Conservation (phyloP, 2,329 filamentous ascomycete species). For the Dothideomycetidae sp. region DNA sequence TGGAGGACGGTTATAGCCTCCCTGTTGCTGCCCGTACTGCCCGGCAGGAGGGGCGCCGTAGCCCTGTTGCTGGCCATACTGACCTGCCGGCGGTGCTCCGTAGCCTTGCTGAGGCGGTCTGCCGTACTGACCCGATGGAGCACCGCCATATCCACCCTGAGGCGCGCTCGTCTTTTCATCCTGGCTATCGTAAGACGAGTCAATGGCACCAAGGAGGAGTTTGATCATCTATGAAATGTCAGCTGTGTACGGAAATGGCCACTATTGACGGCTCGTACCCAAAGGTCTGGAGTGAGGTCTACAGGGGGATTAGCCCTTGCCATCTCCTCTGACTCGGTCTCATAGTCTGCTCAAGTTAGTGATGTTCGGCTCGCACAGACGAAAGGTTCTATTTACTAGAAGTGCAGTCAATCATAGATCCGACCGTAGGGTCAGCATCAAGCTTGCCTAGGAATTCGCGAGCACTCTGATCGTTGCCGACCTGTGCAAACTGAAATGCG, state of each 20-base stretch:
- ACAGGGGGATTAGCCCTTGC: slow-evolving; percentile 45
- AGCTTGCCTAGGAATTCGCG: slow-evolving; percentile 49
- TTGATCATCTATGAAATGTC: slow-evolving; percentile 38
- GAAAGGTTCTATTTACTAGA: slow-evolving; percentile 42
- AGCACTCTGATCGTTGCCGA: slow-evolving; percentile 51
- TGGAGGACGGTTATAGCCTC: slow-evolving; percentile 16
- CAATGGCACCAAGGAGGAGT: slow-evolving; percentile 52
- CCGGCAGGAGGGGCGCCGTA: slow-evolving; percentile 18
- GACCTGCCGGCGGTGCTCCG: slow-evolving; percentile 20
- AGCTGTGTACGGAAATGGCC: background rate
- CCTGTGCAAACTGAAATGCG: slow-evolving; percentile 54
- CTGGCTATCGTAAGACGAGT: slow-evolving; percentile 50
- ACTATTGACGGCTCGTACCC: slow-evolving; percentile 27
- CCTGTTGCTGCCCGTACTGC: slow-evolving; percentile 15
- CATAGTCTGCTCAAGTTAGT: slow-evolving; percentile 37
- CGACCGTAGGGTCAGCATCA: slow-evolving; percentile 49
- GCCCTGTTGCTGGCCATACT: slow-evolving; percentile 17
- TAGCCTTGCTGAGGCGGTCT: slow-evolving; percentile 20
- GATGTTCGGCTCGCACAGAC: background rate
- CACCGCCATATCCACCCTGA: slow-evolving; percentile 21
- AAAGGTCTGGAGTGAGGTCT: slow-evolving; percentile 49
- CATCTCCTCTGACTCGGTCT: slow-evolving; percentile 55
- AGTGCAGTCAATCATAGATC: slow-evolving; percentile 50
- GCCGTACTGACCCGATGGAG: slow-evolving; percentile 16
- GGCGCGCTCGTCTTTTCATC: slow-evolving; percentile 39